Evolutionary conservation across 2,329 filamentous ascomycete species (phyloP).

Genomic region (Colletotrichum sp.): DNA sequence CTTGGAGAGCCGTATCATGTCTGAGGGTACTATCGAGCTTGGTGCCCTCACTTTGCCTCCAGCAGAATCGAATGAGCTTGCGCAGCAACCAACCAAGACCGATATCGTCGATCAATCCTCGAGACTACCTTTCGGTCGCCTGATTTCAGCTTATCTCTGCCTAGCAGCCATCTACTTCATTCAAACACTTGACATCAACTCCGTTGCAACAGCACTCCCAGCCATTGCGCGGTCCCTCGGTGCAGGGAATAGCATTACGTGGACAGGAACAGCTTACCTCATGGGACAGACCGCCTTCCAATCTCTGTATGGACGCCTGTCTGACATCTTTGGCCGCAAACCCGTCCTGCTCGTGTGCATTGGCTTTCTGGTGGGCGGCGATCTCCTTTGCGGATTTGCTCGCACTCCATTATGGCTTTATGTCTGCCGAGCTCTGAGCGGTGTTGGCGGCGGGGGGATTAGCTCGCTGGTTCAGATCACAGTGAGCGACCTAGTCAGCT

Average conservation of each 20-base stretch:
- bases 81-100: not conserved
- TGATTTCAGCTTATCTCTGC: not conserved
- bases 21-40: not conserved
- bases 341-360: not conserved
- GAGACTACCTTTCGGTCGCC: not conserved
- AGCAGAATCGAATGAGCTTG: not conserved
- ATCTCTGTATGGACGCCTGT: not conserved
- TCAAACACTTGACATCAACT: not conserved
- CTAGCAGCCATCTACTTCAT: not conserved
- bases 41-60: not conserved
- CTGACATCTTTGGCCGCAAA: not conserved
- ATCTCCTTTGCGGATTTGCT: not conserved
- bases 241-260: not conserved
- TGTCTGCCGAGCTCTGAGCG: not conserved
- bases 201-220: not conserved
- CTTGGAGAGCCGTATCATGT: not conserved
- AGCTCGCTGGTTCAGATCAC: not conserved
- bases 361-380: not conserved
- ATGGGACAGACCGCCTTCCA: not conserved
- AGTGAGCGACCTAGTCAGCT: not conserved
- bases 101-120: not conserved
- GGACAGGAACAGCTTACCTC: not conserved
- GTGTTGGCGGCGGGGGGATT: not conserved
- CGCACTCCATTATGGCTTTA: not conserved
- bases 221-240: not conserved